These are phyloP conservation scores for Aspergillus neotritici DNA, from an alignment of 2,329 filamentous ascomycete species.

Conservation along the genomic window DNA sequence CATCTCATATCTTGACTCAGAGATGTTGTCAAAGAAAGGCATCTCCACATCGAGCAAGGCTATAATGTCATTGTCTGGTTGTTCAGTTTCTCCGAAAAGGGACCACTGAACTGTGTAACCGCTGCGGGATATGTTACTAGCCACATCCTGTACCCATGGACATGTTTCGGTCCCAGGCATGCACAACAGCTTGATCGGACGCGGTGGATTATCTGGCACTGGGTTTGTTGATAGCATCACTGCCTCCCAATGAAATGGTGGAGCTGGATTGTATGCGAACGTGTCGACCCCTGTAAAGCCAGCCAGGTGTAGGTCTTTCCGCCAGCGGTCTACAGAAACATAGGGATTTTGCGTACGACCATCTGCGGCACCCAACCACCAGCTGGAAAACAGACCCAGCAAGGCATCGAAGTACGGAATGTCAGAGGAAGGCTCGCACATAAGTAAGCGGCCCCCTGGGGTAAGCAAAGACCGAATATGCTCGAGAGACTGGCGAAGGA, in stretches of 20 bases:
- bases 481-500: neutral
- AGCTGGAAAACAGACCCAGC: conserved; percentile 22
- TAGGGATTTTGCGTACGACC: conserved; percentile 21
- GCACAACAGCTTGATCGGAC: neutral
- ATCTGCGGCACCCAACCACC: conserved; percentile 28
- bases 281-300: conserved; percentile 31
- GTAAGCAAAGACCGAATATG: conserved; percentile 1
- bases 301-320: conserved; percentile 18
- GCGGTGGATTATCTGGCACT: neutral
- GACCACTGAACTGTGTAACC: conserved; percentile 1
- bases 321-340: conserved; percentile 21
- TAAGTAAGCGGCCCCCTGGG: conserved; percentile 6
- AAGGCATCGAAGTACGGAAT: conserved; percentile 1
- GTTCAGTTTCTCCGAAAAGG: neutral
- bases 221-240: conserved; percentile 5
- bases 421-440: conserved; percentile 5
- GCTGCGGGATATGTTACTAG: neutral
- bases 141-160: neutral
- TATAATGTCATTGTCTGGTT: neutral
- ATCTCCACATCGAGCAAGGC: conserved; percentile 7
- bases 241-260: conserved; percentile 3
- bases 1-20: neutral
- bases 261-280: conserved; percentile 16
- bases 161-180: neutral
- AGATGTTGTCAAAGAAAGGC: conserved; percentile 6